Conservation (phyloP, 108 stramenopile genomes). For the Hondaea fermentalgiana region DNA sequence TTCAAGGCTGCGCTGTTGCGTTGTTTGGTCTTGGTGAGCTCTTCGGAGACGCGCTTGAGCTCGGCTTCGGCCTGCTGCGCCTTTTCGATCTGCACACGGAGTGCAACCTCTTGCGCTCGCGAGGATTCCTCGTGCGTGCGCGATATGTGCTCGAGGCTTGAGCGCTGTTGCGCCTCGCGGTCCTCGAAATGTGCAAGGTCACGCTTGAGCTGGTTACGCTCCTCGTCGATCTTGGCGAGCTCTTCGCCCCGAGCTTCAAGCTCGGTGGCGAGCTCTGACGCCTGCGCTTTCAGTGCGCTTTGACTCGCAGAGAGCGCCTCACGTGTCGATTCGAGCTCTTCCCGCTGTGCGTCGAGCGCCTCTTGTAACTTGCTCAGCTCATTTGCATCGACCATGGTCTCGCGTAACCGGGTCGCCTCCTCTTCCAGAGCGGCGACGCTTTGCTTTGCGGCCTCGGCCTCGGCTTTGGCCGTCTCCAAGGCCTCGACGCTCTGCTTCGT, state of each 20-base stretch:
- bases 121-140: neutral
- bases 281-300: neutral
- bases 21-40: neutral
- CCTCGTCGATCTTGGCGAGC: neutral
- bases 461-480: neutral
- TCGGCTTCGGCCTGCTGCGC: neutral
- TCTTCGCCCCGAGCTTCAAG: neutral
- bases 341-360: neutral
- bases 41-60: neutral
- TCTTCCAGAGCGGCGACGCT: neutral
- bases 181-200: neutral
- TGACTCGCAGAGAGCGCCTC: neutral
- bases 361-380: neutral
- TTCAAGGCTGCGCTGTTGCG: neutral
- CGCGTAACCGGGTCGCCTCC: neutral
- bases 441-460: neutral
- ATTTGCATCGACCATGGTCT: neutral
- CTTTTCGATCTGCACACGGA: neutral
- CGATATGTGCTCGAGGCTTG: neutral
- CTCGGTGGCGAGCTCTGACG: neutral
- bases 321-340: neutral
- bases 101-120: neutral
- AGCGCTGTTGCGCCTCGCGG: neutral
- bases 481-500: neutral
- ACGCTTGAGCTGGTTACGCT: neutral